A percentile compares a stretch with the other conserved stretches of the same genome.
phyloP scores from a whole-genome alignment of 2,329 filamentous ascomycete species.

The Davidsoniella eucalypti region DNA sequence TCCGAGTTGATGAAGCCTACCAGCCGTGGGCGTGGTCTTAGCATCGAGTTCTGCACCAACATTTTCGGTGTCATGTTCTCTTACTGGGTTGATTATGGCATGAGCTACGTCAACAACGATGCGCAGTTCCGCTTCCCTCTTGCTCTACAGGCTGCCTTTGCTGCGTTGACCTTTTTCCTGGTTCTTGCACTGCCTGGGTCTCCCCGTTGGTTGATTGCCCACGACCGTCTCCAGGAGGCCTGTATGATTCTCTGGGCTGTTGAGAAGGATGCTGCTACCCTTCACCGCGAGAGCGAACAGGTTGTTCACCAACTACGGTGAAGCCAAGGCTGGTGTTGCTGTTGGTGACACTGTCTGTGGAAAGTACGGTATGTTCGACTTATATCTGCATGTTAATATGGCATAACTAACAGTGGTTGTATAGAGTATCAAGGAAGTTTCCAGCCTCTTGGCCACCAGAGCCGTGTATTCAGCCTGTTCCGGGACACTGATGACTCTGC shows the following conservation, averaged over 20 bases:
- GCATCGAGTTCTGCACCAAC: constrained; percentile 35
- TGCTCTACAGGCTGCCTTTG: constrained; percentile 37
- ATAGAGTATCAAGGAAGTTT: constrained; percentile 20
- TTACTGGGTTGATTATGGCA: constrained; percentile 24
- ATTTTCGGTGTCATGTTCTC: constrained; percentile 35
- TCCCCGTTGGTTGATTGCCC: constrained; percentile 31
- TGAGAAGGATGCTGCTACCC: constrained; percentile 44
- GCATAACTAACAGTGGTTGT: background rate
- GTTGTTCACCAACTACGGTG: constrained; percentile 40
- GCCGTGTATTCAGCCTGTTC: constrained; percentile 42
- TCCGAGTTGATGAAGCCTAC: constrained; percentile 34
- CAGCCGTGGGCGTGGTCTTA: constrained; percentile 32
- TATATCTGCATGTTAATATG: background rate
- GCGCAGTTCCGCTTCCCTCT: constrained; percentile 45
- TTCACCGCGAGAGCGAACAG: constrained; percentile 47
- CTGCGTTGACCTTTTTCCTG: constrained; percentile 36
- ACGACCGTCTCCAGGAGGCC: constrained; percentile 29
- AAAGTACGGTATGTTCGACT: constrained; percentile 25
- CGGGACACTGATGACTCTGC: constrained; percentile 43
- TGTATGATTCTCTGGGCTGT: constrained; percentile 22
- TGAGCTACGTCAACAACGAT: constrained; percentile 22
- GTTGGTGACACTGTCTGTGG: constrained; percentile 43
- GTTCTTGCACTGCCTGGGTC: constrained; percentile 39
- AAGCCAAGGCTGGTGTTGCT: constrained; percentile 49
- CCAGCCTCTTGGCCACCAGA: constrained; percentile 21